Base-by-base conservation (phyloP, 2,329 filamentous ascomycete species). In the Aspergillus sp. region DNA sequence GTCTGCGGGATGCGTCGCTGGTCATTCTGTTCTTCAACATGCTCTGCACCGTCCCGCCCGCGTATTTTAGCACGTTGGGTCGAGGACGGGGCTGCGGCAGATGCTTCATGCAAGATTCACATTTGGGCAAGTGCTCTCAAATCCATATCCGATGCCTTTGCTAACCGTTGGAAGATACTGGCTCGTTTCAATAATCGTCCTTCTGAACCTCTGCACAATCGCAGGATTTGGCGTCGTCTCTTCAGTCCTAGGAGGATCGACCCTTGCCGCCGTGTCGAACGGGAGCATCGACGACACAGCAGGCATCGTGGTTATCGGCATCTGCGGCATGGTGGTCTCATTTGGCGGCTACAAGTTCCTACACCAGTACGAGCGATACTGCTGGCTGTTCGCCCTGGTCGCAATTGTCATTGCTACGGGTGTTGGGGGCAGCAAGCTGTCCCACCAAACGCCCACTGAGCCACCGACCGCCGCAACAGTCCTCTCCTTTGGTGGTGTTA, bases 351-450 rank as follows among this genome's bases (percentile, higher is more conserved):
- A 62, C 23, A 62, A 43, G 15, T 62, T 62, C 25, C 50, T 62
- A 2, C 60, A 62, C 8, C 60, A 62, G 22, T 59, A 59, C n/a
- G 60, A 62, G 55, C 60, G 60, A 9, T 62, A 62, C 47, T 62
- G 55, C 46, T 62, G 60, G 60, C 25, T 55, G 4, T 59, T 62
- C 25, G 54, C 60, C 2, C 50, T 62, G 6, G 30, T 62, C 9
- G 60, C 60, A 1, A 62, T 59, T 25, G 25, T 59, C 7, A 59
- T 62, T 15, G 55, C 60, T 1, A 62, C 60, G 1, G 60, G 60
- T 8, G 60, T 59, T 11, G 60, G 60, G 7, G 60, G 60, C 41
- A 55, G 45, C 5, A 25, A 50, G 11, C 47, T 62, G 2, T 51
- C 31, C 2, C 11, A 34, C 1, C 60, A 59, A 8, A 43, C 55